A percentile compares a stretch with the other conserved stretches of the same genome.
Evolutionary conservation across 352 stramenopile species (phyloP).

Genomic region (Blastocystis sp.): DNA sequence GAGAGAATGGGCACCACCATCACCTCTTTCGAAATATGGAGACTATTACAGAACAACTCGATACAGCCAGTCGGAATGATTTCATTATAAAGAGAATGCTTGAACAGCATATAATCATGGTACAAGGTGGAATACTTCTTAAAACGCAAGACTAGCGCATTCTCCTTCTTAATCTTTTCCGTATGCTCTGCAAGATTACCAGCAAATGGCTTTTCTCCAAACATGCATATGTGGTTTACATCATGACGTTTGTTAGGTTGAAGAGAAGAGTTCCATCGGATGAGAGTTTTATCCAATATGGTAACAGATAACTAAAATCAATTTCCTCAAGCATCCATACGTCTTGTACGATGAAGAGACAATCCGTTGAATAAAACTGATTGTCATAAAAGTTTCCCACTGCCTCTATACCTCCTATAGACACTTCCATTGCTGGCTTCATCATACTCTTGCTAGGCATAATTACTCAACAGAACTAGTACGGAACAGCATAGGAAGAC

Average conservation of each 20-base stretch:
- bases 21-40: not conserved
- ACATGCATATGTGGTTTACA: conserved; percentile 53
- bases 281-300: not conserved
- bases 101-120: conserved; percentile 11
- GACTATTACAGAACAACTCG: conserved; percentile 11
- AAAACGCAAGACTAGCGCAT: not conserved
- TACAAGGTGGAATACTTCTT: conserved; percentile 22
- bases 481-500: not conserved
- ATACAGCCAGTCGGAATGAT: conserved; percentile 19
- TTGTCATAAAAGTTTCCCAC: conserved; percentile 30
- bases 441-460: conserved; percentile 14
- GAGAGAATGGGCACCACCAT: not conserved
- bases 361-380: not conserved
- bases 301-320: not conserved
- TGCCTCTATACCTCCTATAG: not conserved
- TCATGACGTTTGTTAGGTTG: too few relatives aligned
- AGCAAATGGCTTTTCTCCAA: not conserved
- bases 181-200: not conserved
- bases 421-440: not conserved
- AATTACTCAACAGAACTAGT: not conserved
- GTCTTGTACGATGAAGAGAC: not conserved
- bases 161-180: not conserved
- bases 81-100: not conserved
- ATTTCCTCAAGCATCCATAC: not conserved
- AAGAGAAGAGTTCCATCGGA: not conserved